Conservation (phyloP, 352 stramenopile species). For the Globisporangium yorkense region DNA sequence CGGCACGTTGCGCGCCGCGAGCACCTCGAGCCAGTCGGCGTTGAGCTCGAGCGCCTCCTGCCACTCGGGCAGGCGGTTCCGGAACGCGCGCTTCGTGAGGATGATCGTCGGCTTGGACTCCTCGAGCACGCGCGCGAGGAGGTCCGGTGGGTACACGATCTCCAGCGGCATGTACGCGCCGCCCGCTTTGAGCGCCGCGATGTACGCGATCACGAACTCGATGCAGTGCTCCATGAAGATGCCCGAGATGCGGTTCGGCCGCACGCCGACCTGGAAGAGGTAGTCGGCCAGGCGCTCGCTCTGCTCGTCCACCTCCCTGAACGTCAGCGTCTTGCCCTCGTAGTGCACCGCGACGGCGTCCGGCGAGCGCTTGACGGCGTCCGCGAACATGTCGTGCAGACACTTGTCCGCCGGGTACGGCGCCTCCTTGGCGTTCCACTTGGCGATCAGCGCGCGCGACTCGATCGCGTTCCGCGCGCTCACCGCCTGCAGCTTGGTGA, state of each 20-base stretch:
- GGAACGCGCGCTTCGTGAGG: conserved; percentile 75
- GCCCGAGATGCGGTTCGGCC: conserved; percentile 60
- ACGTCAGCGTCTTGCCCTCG: conserved; percentile 59
- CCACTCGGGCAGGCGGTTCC: conserved; percentile 59
- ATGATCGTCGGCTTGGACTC: conserved; percentile 86
- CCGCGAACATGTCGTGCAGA: conserved; percentile 78
- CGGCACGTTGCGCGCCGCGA: conserved; percentile 24
- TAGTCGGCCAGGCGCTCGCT: conserved; percentile 61
- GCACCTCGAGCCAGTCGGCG: conserved; percentile 32
- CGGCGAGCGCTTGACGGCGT: conserved; percentile 55
- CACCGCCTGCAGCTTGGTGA: conserved; percentile 31
- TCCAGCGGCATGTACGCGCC: conserved; percentile 89
- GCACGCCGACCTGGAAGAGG: conserved; percentile 55
- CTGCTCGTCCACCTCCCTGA: conserved; percentile 60
- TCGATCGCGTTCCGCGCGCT: conserved; percentile 31
- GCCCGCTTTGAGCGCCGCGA: conserved; percentile 88
- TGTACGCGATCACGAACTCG: conserved; percentile 89
- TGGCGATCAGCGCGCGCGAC: conserved; percentile 35
- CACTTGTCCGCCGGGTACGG: conserved; percentile 67
- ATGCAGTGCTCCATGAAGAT: conserved; percentile 91
- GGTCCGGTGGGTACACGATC: conserved; percentile 86
- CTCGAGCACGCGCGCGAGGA: conserved; percentile 86
- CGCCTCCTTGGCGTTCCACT: conserved; percentile 41
- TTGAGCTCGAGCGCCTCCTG: conserved; percentile 68
- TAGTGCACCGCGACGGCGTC: conserved; percentile 70